phyloP scores from a whole-genome alignment of 2,329 filamentous ascomycete species.

The Microdochium trichocladiopsis region DNA sequence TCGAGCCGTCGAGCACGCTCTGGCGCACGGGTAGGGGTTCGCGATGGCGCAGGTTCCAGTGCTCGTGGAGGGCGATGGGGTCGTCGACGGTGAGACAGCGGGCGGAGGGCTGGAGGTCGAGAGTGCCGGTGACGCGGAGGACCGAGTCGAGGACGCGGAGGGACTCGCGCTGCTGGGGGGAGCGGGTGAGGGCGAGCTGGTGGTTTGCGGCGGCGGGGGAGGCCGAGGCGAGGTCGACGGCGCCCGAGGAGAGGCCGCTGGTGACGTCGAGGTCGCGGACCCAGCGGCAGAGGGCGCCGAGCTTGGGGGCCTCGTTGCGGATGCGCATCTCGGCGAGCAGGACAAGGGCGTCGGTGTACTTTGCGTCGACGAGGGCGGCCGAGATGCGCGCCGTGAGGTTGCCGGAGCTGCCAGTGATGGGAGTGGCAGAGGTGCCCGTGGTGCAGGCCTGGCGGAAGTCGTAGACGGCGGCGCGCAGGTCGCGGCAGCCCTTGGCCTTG shows the following conservation, averaged over 20 bases:
- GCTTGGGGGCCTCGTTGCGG: constrained; percentile 55
- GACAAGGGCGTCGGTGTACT: constrained; percentile 58
- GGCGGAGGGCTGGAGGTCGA: constrained; percentile 38
- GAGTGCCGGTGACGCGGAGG: constrained; percentile 54
- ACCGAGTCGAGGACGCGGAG: constrained; percentile 58
- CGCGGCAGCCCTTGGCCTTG: constrained; percentile 62
- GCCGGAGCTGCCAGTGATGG: constrained; percentile 37
- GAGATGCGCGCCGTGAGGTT: constrained; percentile 63
- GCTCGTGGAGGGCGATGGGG: constrained; percentile 50
- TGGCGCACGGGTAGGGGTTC: constrained; percentile 37
- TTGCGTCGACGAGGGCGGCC: constrained; percentile 57
- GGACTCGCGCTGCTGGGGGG: constrained; percentile 43
- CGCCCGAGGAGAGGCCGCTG: constrained; percentile 53
- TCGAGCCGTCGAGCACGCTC: constrained; percentile 51
- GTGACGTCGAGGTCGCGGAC: constrained; percentile 65
- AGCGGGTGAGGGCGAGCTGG: constrained; percentile 25
- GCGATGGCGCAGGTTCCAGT: constrained; percentile 50
- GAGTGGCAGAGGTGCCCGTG: constrained; percentile 45
- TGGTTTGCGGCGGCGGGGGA: constrained; percentile 44
- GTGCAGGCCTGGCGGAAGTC: constrained; percentile 64
- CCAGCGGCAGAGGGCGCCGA: constrained; percentile 66
- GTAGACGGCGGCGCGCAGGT: constrained; percentile 59
- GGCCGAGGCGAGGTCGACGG: constrained; percentile 23
- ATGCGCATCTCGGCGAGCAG: constrained; percentile 65
- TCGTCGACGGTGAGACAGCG: constrained; percentile 21